A percentile compares a stretch with the other conserved stretches of the same genome.
These are phyloP conservation scores for Vitis riparia DNA, from an alignment of 164 flowering plant species.

Conservation along the genomic window DNA sequence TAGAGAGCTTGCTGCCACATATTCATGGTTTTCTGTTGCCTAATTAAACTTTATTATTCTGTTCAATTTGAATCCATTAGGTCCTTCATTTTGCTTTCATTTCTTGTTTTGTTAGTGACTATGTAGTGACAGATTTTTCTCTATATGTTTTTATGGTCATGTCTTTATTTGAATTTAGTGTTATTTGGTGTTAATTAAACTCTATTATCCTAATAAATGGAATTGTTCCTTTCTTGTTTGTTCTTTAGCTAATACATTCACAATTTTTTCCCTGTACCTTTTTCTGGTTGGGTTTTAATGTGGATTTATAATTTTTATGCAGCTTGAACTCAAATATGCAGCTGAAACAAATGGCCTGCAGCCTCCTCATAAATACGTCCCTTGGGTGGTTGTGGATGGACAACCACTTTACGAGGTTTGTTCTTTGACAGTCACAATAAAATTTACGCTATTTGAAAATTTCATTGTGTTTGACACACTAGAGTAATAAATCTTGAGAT, in stretches of 20 bases:
- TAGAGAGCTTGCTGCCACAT: background rate
- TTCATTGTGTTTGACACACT: background rate
- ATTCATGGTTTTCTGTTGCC: background rate
- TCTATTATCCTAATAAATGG: background rate
- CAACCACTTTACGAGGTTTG: slow-evolving; percentile 79
- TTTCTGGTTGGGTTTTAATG: background rate
- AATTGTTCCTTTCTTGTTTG: background rate
- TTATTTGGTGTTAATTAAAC: background rate
- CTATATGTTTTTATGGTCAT: too few species aligned
- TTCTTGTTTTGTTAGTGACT: too few species aligned
- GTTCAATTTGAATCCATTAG: background rate
- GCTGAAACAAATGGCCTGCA: slow-evolving; percentile 59
- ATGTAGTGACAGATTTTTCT: too few species aligned
- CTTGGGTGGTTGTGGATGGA: slow-evolving; percentile 91
- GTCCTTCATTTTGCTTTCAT: too few species aligned
- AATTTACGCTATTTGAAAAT: background rate
- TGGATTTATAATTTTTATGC: slow-evolving; percentile 21
- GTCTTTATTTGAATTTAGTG: too few species aligned
- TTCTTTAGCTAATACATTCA: background rate
- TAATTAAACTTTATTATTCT: background rate
- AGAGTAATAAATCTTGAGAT: background rate
- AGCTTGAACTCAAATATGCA: slow-evolving; percentile 83
- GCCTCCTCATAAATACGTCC: slow-evolving; percentile 88
- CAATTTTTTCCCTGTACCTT: background rate
- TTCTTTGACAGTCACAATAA: slow-evolving; percentile 1